A percentile compares a stretch with the other conserved stretches of the same genome.
Conservation (phyloP, 805 yeast species). For the Candida ortonii region DNA sequence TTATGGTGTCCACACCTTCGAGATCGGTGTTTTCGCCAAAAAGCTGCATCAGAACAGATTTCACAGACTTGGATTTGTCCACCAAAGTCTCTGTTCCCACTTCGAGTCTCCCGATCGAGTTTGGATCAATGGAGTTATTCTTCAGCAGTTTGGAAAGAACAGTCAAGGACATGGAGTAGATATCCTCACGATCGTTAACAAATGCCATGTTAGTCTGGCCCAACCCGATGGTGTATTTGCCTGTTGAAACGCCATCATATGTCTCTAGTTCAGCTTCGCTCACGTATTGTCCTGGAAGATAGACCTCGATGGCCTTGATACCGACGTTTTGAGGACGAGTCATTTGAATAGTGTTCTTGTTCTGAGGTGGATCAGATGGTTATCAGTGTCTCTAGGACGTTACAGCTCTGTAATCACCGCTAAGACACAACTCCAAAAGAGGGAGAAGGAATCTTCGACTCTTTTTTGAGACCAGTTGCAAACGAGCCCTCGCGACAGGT, state of each 20-base stretch:
- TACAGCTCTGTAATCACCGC: no score
- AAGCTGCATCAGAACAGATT: constrained; percentile 92
- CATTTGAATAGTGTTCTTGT: constrained; percentile 18
- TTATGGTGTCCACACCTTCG: constrained; percentile 93
- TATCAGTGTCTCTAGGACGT: no score
- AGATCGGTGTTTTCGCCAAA: constrained; percentile 84
- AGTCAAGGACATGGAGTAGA: constrained; percentile 92
- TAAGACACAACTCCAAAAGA: no score
- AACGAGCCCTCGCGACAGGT: no score
- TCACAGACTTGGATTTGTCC: constrained; percentile 96
- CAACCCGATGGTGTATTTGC: constrained; percentile 96
- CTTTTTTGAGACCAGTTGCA: no score
- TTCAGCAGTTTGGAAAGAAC: constrained; percentile 72
- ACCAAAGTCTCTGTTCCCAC: constrained; percentile 97
- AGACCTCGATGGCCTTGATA: constrained; percentile 92
- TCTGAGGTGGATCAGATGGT: no score
- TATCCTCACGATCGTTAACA: constrained; percentile 96
- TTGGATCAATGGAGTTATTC: constrained; percentile 79
- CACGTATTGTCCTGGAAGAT: constrained; percentile 81
- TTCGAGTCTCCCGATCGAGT: constrained; percentile 86
- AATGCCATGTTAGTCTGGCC: constrained; percentile 99
- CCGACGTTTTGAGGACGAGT: constrained; percentile 80
- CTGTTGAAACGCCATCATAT: constrained; percentile 81
- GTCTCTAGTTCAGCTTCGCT: constrained; percentile 85
- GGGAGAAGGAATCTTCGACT: no score